Base-by-base conservation (phyloP, 2,329 filamentous ascomycete genomes). In the Niveomyces coronatus region DNA sequence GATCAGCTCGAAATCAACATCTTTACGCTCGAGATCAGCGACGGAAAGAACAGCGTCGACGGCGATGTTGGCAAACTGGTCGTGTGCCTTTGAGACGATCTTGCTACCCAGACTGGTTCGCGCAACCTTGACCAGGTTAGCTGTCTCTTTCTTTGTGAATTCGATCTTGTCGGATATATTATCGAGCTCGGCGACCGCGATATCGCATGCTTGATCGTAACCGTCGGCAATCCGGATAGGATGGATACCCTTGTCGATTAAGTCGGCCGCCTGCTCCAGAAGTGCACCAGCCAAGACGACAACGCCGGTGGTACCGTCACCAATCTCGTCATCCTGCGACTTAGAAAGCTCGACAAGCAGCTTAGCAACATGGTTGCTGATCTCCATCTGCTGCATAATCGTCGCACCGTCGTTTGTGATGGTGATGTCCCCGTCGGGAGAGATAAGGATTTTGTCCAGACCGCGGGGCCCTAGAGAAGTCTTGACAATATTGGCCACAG, bases 211-310 rank as follows among this genome's bases (percentile, higher is more conserved):
- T 55, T 94, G 80, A 60, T 98, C 91, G 65, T 94, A 98, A 37
- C 91, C 91, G 63, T 98, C 91, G 48, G 93, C 93, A 65, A 98
- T 96, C 52, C 93, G 76, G 60, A 98, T 98, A 45, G 91, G 91
- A 66, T 98, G 91, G 53, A 98, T 98, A 58, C 91, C 93, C 76
- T 98, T 98, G 74, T 98, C 93, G 61, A 98, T 96, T 51, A 98
- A 76, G 59, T 95, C 91, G 46, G 89, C 86, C 14, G 91, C 91
- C 67, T 96, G 89, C 65, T 98, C 93, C 44, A 98, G 71, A 47
- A 98, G 76, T 45, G 91, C 88, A 47, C 89, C 91, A 11, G 91
- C 91, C 49, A 98, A 69, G 34, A 98, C 93, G 36, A 98, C 91
- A 11, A 98, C 91, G 61, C 91, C 91, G 1, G 91, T 98, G 46